Evolutionary conservation across 805 yeast genomes (phyloP).

Genomic region (Candida easanensis): DNA sequence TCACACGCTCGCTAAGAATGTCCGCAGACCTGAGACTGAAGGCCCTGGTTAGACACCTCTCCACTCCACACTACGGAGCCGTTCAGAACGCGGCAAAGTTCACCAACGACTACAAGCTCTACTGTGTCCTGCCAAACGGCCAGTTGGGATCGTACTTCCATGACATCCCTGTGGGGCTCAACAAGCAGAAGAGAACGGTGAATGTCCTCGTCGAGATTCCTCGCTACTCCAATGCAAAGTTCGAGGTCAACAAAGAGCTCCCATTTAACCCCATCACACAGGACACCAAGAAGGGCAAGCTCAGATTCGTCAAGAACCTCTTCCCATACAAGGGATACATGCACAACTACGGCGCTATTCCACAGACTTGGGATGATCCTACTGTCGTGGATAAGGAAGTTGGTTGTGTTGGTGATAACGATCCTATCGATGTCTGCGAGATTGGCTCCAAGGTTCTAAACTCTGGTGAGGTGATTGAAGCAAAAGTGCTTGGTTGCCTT

Average conservation of each 20-base stretch:
- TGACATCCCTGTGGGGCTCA: slow-evolving; percentile 89
- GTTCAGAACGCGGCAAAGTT: slow-evolving; percentile 37
- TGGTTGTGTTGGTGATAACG: slow-evolving; percentile 71
- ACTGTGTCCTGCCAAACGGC: slow-evolving; percentile 40
- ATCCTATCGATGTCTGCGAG: slow-evolving; percentile 84
- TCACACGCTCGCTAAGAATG: slow-evolving; percentile 1
- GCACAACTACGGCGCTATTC: slow-evolving; percentile 98
- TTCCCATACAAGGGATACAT: slow-evolving; percentile 99
- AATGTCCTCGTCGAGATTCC: slow-evolving; percentile 97
- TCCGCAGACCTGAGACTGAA: slow-evolving; percentile 6
- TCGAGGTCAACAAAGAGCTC: slow-evolving; percentile 86
- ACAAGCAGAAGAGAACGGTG: slow-evolving; percentile 82
- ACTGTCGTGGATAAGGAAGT: slow-evolving; percentile 63
- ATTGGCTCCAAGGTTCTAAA: slow-evolving; percentile 65
- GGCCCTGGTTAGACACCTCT: not conserved
- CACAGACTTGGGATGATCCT: slow-evolving; percentile 59
- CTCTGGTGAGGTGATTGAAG: slow-evolving; percentile 79
- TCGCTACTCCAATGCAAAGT: slow-evolving; percentile 97
- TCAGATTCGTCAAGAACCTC: slow-evolving; percentile 93
- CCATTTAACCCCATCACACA: slow-evolving; percentile 91
- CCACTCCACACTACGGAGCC: slow-evolving; percentile 1
- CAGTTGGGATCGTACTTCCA: slow-evolving; percentile 72
- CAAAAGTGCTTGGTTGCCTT: slow-evolving; percentile 90
- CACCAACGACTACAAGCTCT: slow-evolving; percentile 40
- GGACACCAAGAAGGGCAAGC: slow-evolving; percentile 96